Conservation (phyloP, 257 asterid genomes). For the Ballota nigra region DNA sequence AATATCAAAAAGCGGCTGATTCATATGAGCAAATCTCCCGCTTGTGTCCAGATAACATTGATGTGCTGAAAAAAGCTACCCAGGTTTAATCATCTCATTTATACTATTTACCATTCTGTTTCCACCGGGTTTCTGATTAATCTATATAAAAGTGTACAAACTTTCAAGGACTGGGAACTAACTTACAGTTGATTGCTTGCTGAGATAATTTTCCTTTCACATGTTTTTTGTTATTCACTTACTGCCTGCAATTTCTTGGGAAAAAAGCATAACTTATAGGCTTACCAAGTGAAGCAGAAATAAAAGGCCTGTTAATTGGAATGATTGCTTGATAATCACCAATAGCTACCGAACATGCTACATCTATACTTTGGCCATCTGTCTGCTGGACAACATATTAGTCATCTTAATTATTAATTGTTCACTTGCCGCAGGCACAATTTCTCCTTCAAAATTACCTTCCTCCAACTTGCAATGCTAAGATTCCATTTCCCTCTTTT, state of each 20-base stretch:
- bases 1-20: conserved; percentile 70
- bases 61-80: conserved; percentile 50
- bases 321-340: background rate
- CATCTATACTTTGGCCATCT: background rate
- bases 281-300: conserved; percentile 1
- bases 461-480: background rate
- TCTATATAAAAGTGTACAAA: background rate
- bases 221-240: background rate
- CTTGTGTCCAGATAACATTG: conserved; percentile 52
- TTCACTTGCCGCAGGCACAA: background rate
- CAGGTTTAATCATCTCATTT: conserved; percentile 35
- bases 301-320: background rate
- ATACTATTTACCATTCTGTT: background rate
- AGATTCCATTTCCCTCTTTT: background rate
- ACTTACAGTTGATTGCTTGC: background rate
- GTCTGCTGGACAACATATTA: conserved; percentile 6
- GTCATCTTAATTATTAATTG: background rate
- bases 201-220: conserved; percentile 4
- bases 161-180: background rate
- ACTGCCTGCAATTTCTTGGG: conserved; percentile 9
- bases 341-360: background rate
- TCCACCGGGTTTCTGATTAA: conserved; percentile 3
- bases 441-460: background rate
- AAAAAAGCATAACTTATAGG: background rate
- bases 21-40: conserved; percentile 65